Evolutionary conservation across 2,329 filamentous ascomycete species (phyloP).

Genomic region (Sphaceloma murrayae): DNA sequence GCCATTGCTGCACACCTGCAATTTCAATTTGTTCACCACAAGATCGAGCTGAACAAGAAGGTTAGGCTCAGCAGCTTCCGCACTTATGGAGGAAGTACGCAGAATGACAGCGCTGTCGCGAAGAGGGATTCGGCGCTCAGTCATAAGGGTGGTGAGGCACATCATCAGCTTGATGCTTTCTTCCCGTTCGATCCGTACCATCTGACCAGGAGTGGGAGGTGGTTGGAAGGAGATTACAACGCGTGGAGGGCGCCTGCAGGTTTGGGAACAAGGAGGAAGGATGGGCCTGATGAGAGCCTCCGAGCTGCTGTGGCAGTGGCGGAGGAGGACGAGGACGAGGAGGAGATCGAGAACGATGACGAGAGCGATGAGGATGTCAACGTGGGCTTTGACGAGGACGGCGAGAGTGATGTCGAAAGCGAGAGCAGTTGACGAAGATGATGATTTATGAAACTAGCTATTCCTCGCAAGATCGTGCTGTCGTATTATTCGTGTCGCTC

Average conservation of each 20-base stretch:
- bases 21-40: slow-evolving; percentile 79
- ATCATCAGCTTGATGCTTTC: slow-evolving; percentile 81
- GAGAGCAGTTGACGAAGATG: slow-evolving; percentile 19
- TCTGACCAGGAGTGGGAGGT: slow-evolving; percentile 73
- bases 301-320: slow-evolving; percentile 30
- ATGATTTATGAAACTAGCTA: slow-evolving; percentile 11
- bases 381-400: slow-evolving; percentile 22
- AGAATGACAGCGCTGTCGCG: slow-evolving; percentile 27
- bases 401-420: slow-evolving; percentile 18
- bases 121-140: slow-evolving; percentile 47
- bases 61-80: slow-evolving; percentile 55
- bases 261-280: slow-evolving; percentile 42
- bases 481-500: slow-evolving; percentile 2
- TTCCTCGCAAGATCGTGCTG: neutral
- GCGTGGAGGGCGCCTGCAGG: slow-evolving; percentile 49
- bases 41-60: slow-evolving; percentile 87
- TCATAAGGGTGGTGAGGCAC: slow-evolving; percentile 58
- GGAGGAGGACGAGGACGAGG: slow-evolving; percentile 32
- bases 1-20: slow-evolving; percentile 75
- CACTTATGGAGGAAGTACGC: slow-evolving; percentile 35
- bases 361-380: slow-evolving; percentile 24
- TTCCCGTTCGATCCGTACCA: slow-evolving; percentile 98
- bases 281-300: slow-evolving; percentile 40
- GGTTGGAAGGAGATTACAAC: slow-evolving; percentile 78
- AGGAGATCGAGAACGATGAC: slow-evolving; percentile 24